These are phyloP conservation scores for Malassezia globosa DNA, from an alignment of 1,284 basidiomycete genomes.

Conservation along the genomic window DNA sequence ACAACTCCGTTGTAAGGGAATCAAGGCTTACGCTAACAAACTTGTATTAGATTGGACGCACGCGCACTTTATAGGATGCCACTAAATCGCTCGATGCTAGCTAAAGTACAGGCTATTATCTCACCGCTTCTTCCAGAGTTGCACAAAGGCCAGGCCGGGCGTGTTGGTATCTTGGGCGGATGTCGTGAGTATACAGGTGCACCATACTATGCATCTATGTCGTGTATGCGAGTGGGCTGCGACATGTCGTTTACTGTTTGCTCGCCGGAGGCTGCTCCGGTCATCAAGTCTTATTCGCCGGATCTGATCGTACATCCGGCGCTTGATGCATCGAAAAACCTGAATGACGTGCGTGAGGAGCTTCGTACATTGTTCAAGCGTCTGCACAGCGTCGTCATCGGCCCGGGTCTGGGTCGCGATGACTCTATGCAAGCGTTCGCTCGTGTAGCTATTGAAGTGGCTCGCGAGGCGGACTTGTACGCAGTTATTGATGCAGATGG, in stretches of 20 bases:
- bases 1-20: too few relatives aligned
- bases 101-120: conserved; percentile 59
- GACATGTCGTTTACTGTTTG: conserved; percentile 96
- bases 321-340: conserved; percentile 49
- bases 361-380: conserved; percentile 64
- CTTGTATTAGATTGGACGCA: too few relatives aligned
- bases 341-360: conserved; percentile 51
- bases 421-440: conserved; percentile 71
- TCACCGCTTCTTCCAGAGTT: conserved; percentile 71
- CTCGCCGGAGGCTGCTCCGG: conserved; percentile 67
- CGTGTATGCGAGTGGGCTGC: conserved; percentile 53
- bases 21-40: too few relatives aligned
- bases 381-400: conserved; percentile 80
- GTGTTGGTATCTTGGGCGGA: conserved; percentile 86
- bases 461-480: conserved; percentile 60
- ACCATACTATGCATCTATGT: conserved; percentile 58
- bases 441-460: conserved; percentile 50
- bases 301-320: conserved; percentile 94
- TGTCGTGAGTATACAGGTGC: conserved; percentile 90
- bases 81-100: conserved; percentile 11
- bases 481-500: conserved; percentile 89
- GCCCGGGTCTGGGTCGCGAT: conserved; percentile 67
- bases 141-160: conserved; percentile 93
- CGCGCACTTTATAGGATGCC: background rate
- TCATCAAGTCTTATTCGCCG: conserved; percentile 87